Evolutionary conservation across 805 yeast genomes (phyloP).

Genomic region (Candida ficus): DNA sequence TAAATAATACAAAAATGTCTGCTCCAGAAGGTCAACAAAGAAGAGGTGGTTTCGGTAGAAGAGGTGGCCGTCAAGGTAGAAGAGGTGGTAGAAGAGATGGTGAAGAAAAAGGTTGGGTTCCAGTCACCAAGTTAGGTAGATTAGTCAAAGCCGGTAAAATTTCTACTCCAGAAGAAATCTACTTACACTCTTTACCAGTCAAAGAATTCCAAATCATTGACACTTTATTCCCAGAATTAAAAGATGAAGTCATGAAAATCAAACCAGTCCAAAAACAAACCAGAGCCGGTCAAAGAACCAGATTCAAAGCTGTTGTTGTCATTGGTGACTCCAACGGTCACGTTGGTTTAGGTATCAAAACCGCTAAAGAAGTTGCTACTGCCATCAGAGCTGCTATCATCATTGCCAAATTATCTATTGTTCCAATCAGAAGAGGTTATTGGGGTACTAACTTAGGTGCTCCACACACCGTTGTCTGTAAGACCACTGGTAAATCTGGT

Average conservation of each 20-base stretch:
- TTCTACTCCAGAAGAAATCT: constrained; percentile 94
- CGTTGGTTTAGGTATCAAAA: constrained; percentile 99
- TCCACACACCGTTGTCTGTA: constrained; percentile 97
- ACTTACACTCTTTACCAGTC: constrained; percentile 98
- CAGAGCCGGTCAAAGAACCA: constrained; percentile 99
- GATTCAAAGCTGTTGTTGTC: constrained; percentile 99
- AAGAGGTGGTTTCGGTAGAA: constrained; percentile 51
- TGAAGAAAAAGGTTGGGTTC: constrained; percentile 99
- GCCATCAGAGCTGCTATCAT: constrained; percentile 99
- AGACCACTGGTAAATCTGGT: constrained; percentile 99
- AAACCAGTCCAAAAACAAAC: constrained; percentile 99
- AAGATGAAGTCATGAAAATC: constrained; percentile 99
- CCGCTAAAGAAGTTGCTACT: constrained; percentile 99
- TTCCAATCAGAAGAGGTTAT: constrained; percentile 99
- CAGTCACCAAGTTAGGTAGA: constrained; percentile 99
- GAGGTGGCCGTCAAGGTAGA: constrained; percentile 54
- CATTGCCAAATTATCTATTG: constrained; percentile 97
- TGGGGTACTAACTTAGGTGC: constrained; percentile 99
- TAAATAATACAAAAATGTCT: constrained; percentile 29
- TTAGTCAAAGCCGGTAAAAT: constrained; percentile 98
- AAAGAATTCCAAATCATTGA: constrained; percentile 99
- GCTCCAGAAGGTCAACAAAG: constrained; percentile 30
- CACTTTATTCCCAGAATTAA: constrained; percentile 88
- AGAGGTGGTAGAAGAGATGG: constrained; percentile 79
- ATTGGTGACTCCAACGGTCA: constrained; percentile 99